A percentile compares a stretch with the other conserved stretches of the same genome.
Evolutionary conservation across 306 rosid species (phyloP).

Genomic region (Hippophae rhamnoides): DNA sequence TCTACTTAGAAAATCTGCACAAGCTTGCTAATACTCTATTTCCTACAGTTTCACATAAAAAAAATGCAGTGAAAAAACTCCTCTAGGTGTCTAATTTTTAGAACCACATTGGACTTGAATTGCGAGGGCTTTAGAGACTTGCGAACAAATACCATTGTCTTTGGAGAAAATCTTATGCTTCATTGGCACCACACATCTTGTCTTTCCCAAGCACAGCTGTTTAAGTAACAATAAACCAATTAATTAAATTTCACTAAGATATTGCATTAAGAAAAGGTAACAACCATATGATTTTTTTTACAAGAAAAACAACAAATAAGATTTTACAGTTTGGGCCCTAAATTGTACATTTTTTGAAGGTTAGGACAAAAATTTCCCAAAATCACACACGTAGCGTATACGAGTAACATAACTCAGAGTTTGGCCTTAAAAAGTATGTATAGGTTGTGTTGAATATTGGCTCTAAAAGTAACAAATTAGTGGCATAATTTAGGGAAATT

Average conservation of each 20-base stretch:
- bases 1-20: too few relatives aligned
- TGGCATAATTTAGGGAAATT: too few relatives aligned
- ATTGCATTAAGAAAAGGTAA: not conserved
- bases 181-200: not conserved
- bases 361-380: too few relatives aligned
- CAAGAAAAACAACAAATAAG: too few relatives aligned
- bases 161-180: not conserved
- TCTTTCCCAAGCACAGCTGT: slow-evolving; percentile 7
- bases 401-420: too few relatives aligned
- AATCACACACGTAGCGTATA: too few relatives aligned
- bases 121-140: slow-evolving; percentile 6
- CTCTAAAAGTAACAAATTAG: too few relatives aligned
- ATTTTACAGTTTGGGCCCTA: too few relatives aligned
- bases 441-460: too few relatives aligned
- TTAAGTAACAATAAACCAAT: not conserved
- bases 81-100: not conserved
- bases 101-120: slow-evolving; percentile 6
- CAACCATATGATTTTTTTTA: not conserved
- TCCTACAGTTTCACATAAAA: not conserved
- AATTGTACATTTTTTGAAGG: too few relatives aligned
- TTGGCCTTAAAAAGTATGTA: too few relatives aligned
- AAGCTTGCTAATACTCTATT: not conserved
- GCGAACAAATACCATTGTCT: not conserved
- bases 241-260: not conserved
- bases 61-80: not conserved